Percentiles rank a stretch among this genome's conserved stretches.
These are phyloP conservation scores for Parafenestella ontariensis DNA, from an alignment of 2,329 filamentous ascomycete species.

Conservation along the genomic window DNA sequence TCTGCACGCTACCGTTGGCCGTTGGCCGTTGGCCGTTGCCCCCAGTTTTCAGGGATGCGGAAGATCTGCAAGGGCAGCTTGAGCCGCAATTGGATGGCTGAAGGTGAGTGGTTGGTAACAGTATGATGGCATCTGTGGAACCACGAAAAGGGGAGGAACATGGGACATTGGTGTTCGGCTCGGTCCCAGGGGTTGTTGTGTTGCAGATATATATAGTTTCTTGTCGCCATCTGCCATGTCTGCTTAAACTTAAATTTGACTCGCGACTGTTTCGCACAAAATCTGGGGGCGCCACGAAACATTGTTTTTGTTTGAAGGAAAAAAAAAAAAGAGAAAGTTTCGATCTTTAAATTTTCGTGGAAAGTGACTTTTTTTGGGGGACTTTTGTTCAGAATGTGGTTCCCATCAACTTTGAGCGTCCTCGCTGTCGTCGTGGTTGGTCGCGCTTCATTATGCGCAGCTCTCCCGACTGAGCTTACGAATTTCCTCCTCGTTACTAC, in stretches of 20 bases:
- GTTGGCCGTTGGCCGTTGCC: not conserved
- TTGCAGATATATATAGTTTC: slow-evolving; percentile 11
- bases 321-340: too few relatives aligned
- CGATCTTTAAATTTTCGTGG: too few relatives aligned
- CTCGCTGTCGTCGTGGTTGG: slow-evolving; percentile 10
- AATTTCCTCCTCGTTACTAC: slow-evolving; percentile 53
- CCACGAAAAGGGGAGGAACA: too few relatives aligned
- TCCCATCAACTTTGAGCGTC: slow-evolving; percentile 15
- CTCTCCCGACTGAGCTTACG: slow-evolving; percentile 22
- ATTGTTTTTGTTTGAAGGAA: too few relatives aligned
- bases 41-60: slow-evolving; percentile 13
- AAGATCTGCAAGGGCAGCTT: slow-evolving; percentile 18
- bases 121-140: slow-evolving; percentile 13
- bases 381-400: slow-evolving; percentile 21
- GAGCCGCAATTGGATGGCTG: slow-evolving; percentile 16
- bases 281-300: too few relatives aligned
- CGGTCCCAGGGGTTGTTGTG: slow-evolving; percentile 1
- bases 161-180: not conserved
- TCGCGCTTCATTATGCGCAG: slow-evolving; percentile 7
- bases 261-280: not conserved
- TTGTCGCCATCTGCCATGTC: too few relatives aligned
- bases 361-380: too few relatives aligned
- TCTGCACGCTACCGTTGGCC: not conserved
- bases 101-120: not conserved
- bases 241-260: too few relatives aligned